phyloP scores from a whole-genome alignment of 441 rosid genomes.

The Macaranga tanarius region DNA sequence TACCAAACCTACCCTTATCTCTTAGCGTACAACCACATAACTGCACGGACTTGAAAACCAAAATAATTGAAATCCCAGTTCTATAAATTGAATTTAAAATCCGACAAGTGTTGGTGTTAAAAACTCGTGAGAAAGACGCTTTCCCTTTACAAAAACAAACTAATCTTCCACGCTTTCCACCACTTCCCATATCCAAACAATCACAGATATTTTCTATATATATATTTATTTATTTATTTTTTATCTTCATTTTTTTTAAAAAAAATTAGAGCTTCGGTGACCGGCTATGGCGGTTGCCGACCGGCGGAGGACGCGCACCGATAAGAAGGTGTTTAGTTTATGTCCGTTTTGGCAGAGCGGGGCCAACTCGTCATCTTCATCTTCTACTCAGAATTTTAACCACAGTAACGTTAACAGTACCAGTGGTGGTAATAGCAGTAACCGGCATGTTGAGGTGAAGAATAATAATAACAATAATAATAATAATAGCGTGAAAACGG shows the following conservation, averaged over 20 bases:
- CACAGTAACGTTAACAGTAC: conserved; percentile 21
- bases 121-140: conserved; percentile 10
- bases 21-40: not conserved
- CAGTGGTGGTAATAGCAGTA: not conserved
- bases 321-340: conserved; percentile 52
- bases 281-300: conserved; percentile 56
- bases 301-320: conserved; percentile 37
- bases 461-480: not conserved
- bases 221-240: no score
- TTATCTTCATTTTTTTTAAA: no score
- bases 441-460: conserved; percentile 33
- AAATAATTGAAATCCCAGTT: not conserved
- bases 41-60: conserved; percentile 13
- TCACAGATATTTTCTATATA: not conserved
- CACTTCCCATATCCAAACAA: not conserved
- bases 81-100: not conserved
- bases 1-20: not conserved
- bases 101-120: conserved; percentile 6
- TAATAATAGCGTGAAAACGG: conserved; percentile 30
- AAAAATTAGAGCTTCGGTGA: not conserved
- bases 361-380: conserved; percentile 46
- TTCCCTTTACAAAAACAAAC: not conserved
- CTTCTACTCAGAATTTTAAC: conserved; percentile 59
- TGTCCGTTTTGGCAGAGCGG: conserved; percentile 76
- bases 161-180: not conserved